phyloP scores from a whole-genome alignment of 129 eudicot genomes.

The Deinandra increscens region DNA sequence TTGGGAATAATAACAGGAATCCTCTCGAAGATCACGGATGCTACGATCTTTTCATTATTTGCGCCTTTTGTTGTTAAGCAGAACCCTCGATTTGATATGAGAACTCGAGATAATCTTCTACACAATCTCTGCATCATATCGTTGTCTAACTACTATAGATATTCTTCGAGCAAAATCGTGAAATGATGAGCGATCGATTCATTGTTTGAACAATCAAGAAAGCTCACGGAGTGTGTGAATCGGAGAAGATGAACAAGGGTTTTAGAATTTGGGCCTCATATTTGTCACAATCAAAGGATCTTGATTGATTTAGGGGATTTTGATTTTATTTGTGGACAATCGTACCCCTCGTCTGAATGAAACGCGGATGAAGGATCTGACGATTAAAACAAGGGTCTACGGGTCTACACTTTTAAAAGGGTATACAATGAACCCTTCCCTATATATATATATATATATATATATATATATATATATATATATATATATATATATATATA shows the following conservation, averaged over 20 bases:
- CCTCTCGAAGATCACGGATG: conserved; percentile 89
- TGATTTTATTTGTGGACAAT: no score
- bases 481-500: no score
- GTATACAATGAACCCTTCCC: no score
- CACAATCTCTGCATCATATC: conserved; percentile 42
- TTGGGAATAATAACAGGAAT: conserved; percentile 84
- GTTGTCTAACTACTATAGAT: neutral
- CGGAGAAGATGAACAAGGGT: conserved; percentile 11
- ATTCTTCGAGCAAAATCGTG: neutral
- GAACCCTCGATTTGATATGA: conserved; percentile 7
- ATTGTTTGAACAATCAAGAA: neutral
- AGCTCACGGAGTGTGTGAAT: conserved; percentile 1
- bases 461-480: no score
- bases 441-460: no score
- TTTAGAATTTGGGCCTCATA: conserved; percentile 8
- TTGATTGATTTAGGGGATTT: no score
- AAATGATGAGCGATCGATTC: neutral
- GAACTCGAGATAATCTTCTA: conserved; percentile 22
- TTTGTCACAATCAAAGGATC: no score
- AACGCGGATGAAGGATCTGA: no score
- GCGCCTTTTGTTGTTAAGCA: conserved; percentile 16
- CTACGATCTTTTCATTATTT: no score
- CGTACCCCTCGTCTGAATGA: no score
- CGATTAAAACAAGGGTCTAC: no score
- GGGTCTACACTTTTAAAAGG: no score